Evolutionary conservation across 495 filamentous ascomycete species (phyloP).

Genomic region (Amniculicola lignicola): DNA sequence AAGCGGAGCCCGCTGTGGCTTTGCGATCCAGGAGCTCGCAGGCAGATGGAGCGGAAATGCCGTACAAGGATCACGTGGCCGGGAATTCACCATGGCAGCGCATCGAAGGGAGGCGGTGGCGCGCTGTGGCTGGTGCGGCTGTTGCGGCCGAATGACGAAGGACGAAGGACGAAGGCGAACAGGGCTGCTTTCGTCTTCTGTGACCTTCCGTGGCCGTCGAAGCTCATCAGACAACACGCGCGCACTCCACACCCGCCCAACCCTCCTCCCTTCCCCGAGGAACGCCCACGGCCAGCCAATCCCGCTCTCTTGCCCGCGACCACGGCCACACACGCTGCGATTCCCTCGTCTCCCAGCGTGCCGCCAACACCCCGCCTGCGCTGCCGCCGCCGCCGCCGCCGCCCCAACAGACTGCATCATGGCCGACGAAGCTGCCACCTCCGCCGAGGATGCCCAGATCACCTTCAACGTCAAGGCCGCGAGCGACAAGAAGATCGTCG

Average conservation of each 20-base stretch:
- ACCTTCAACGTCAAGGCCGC: conserved; percentile 95
- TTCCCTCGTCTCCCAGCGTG: no score
- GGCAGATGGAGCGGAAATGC: no score
- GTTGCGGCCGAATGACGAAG: background rate
- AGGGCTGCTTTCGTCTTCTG: conserved; percentile 4
- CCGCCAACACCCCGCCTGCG: no score
- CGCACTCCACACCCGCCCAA: background rate
- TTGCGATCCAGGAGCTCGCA: no score
- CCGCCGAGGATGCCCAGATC: conserved; percentile 56
- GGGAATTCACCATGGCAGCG: no score
- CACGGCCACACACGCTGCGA: no score
- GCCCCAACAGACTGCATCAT: conserved; percentile 15
- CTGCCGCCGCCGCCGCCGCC: background rate
- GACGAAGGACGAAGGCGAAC: conserved; percentile 4
- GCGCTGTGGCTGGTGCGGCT: no score
- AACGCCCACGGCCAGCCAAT: no score
- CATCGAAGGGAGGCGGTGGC: no score
- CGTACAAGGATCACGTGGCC: no score
- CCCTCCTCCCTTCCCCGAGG: background rate
- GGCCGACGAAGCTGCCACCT: conserved; percentile 50
- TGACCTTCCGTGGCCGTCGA: conserved; percentile 4
- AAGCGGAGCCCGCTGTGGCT: no score
- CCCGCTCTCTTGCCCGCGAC: no score
- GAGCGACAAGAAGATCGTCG: conserved; percentile 73
- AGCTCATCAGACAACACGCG: background rate